Percentiles rank a stretch among this genome's conserved stretches.
Evolutionary conservation across 2,329 filamentous ascomycete species (phyloP).

Genomic region (Penicillium brevicompactum): DNA sequence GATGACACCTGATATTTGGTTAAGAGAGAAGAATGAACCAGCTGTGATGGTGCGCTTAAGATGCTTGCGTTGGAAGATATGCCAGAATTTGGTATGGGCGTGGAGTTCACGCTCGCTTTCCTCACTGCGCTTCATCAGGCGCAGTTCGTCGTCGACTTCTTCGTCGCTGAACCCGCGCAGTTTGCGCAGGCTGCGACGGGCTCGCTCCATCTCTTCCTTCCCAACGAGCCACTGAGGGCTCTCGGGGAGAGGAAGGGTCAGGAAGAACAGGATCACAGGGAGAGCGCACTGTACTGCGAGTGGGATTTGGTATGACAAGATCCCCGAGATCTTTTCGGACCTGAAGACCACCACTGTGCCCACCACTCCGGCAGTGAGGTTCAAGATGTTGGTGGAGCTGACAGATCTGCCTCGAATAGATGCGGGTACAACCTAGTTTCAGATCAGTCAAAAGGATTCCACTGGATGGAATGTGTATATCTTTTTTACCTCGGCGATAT

Average conservation of each 20-base stretch:
- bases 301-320: constrained; percentile 37
- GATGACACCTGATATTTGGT: constrained; percentile 41
- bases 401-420: constrained; percentile 36
- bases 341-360: constrained; percentile 38
- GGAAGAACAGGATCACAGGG: constrained; percentile 31
- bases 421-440: constrained; percentile 31
- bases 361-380: constrained; percentile 33
- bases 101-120: constrained; percentile 27
- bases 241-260: constrained; percentile 36
- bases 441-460: not conserved
- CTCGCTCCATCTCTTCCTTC: constrained; percentile 33
- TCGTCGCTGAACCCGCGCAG: constrained; percentile 34
- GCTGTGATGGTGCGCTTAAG: constrained; percentile 40
- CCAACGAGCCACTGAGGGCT: constrained; percentile 37
- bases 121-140: constrained; percentile 32
- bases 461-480: not conserved
- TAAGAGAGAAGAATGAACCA: constrained; percentile 38
- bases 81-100: constrained; percentile 34
- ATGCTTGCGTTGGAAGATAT: constrained; percentile 39
- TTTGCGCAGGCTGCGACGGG: constrained; percentile 32
- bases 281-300: constrained; percentile 38
- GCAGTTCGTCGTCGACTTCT: constrained; percentile 36
- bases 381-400: constrained; percentile 35
- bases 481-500: constrained; percentile 35
- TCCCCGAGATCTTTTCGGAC: constrained; percentile 29